phyloP scores from a whole-genome alignment of 2,329 filamentous ascomycete species.

The Neospermospora avenae region DNA sequence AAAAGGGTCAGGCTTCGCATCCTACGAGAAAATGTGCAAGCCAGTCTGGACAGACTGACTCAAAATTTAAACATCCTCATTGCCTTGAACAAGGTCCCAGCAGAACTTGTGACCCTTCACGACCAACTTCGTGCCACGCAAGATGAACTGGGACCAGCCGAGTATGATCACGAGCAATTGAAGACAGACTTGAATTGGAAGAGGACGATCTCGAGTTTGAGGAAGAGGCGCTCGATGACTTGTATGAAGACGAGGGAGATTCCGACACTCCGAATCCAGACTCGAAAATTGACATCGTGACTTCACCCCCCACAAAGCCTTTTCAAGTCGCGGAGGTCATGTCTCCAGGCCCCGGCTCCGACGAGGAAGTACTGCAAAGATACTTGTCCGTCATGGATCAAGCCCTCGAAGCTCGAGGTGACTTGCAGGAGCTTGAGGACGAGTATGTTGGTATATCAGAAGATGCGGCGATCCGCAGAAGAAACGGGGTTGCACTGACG shows the following conservation, averaged over 20 bases:
- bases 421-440: constrained; percentile 21
- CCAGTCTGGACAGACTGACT: constrained; percentile 19
- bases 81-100: constrained; percentile 14
- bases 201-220: constrained; percentile 24
- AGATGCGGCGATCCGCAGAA: constrained; percentile 17
- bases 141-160: constrained; percentile 21
- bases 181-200: constrained; percentile 18
- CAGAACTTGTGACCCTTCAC: constrained; percentile 16
- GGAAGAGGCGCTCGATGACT: constrained; percentile 19
- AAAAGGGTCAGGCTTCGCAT: constrained; percentile 12
- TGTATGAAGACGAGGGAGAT: constrained; percentile 16
- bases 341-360: constrained; percentile 4
- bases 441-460: constrained; percentile 12
- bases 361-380: constrained; percentile 13
- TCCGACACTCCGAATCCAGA: constrained; percentile 1
- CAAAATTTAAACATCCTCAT: constrained; percentile 16
- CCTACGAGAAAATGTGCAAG: constrained; percentile 14
- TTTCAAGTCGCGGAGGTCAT: constrained; percentile 10
- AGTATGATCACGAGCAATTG: constrained; percentile 21
- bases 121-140: constrained; percentile 19
- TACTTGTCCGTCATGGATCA: constrained; percentile 18
- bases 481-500: constrained; percentile 16
- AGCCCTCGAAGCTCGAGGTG: constrained; percentile 16
- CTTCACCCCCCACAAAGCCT: constrained; percentile 20
- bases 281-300: constrained; percentile 11